Evolutionary conservation across 345 rosid species (phyloP).

Genomic region (Ceriops tagal): DNA sequence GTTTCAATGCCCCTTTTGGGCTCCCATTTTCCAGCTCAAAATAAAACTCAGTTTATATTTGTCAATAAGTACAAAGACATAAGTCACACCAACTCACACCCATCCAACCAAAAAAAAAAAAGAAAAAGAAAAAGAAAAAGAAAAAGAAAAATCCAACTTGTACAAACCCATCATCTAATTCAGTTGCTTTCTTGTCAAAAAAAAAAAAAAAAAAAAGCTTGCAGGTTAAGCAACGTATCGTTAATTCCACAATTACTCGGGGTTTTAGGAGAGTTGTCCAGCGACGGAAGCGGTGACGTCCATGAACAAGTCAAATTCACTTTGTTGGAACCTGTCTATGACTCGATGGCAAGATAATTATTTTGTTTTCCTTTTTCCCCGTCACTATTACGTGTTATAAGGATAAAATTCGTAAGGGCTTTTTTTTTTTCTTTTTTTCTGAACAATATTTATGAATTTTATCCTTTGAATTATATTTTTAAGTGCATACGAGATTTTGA

Average conservation of each 20-base stretch:
- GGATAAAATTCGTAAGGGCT: no score
- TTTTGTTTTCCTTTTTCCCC: no score
- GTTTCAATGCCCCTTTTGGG: conserved; percentile 17
- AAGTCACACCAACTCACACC: background rate
- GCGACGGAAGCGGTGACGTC: conserved; percentile 21
- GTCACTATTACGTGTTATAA: no score
- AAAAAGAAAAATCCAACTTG: conserved; percentile 4
- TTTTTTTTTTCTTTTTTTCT: no score
- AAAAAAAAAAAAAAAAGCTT: conserved; percentile 1
- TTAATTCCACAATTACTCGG: background rate
- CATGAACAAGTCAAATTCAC: background rate
- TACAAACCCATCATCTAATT: conserved; percentile 19
- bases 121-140: no score
- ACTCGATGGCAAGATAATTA: no score
- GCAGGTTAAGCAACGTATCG: conserved; percentile 16
- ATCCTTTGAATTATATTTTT: no score
- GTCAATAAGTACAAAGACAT: background rate
- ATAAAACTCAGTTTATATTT: no score
- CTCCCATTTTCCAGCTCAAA: conserved; percentile 1
- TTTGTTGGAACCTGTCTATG: no score
- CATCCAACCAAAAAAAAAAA: conserved; percentile 1
- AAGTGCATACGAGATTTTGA: no score
- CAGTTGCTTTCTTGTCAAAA: no score
- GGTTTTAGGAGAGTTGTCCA: background rate
- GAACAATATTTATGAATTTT: no score